A percentile compares a stretch with the other conserved stretches of the same genome.
Conservation (phyloP, 805 yeast genomes). For the Zygoascus bituminiphila region DNA sequence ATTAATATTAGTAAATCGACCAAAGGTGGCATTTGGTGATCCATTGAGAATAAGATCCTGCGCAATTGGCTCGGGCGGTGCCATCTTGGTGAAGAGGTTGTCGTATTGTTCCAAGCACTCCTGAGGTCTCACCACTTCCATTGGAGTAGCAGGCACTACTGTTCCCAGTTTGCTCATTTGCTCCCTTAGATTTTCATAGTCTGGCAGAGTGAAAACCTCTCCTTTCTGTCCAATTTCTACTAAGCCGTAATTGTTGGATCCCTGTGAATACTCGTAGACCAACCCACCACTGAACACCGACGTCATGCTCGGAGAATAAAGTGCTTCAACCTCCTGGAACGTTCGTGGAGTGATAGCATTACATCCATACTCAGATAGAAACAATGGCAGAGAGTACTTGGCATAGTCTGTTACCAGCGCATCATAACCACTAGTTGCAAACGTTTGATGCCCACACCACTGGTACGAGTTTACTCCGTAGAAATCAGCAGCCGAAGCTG, state of each 20-base stretch:
- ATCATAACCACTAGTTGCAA: conserved; percentile 68
- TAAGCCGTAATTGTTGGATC: conserved; percentile 70
- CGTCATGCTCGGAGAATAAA: conserved; percentile 66
- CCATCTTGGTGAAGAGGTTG: conserved; percentile 19
- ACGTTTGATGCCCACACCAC: conserved; percentile 83
- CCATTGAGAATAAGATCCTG: conserved; percentile 28
- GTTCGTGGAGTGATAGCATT: conserved; percentile 69
- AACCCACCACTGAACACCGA: conserved; percentile 77
- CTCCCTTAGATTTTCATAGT: conserved; percentile 42
- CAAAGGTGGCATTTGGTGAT: conserved; percentile 22
- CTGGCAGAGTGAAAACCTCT: conserved; percentile 37
- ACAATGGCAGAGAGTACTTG: conserved; percentile 65
- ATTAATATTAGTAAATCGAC: conserved; percentile 17
- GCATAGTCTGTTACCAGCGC: conserved; percentile 62
- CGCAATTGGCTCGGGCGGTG: conserved; percentile 28
- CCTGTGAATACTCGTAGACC: conserved; percentile 74
- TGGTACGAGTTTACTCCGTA: conserved; percentile 77
- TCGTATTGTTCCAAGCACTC: conserved; percentile 17
- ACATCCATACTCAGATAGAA: conserved; percentile 90
- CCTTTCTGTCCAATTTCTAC: conserved; percentile 44
- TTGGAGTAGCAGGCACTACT: conserved; percentile 3
- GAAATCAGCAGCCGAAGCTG: conserved; percentile 51
- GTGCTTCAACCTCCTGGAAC: conserved; percentile 66
- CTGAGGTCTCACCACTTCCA: conserved; percentile 8
- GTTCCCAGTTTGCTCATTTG: conserved; percentile 1